Conservation (phyloP, 805 yeast genomes). For the Sungouiozyma ichnusensis region DNA sequence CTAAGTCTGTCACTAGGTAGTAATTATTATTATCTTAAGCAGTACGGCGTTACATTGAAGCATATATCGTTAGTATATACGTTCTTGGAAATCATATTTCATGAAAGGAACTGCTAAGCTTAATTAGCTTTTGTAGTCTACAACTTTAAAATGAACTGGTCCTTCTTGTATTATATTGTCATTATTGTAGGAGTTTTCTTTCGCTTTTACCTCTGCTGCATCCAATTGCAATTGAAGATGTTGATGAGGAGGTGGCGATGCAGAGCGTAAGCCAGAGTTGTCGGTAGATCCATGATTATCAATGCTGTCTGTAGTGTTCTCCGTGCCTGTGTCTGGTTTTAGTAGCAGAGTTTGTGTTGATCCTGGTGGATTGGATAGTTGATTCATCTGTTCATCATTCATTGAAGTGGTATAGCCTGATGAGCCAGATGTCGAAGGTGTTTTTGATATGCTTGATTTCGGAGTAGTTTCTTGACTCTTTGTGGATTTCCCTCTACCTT, state of each 20-base stretch:
- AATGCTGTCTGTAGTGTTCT: no score
- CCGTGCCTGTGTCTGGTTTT: not conserved
- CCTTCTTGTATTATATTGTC: conserved; percentile 2
- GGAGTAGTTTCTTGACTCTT: not conserved
- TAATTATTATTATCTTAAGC: no score
- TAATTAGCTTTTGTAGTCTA: not conserved
- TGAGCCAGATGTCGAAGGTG: not conserved
- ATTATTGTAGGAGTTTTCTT: not conserved
- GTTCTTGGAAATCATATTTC: no score
- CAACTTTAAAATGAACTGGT: conserved; percentile 4
- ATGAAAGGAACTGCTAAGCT: no score
- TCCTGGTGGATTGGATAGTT: not conserved
- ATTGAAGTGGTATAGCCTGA: not conserved
- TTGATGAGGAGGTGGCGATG: not conserved
- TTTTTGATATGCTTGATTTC: not conserved
- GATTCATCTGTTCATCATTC: not conserved
- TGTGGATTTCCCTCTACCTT: conserved; percentile 9
- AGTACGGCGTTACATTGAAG: no score
- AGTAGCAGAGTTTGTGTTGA: not conserved
- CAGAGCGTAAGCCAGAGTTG: no score
- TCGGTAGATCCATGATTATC: no score
- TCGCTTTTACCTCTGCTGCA: no score
- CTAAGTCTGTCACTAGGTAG: no score
- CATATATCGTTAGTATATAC: no score
- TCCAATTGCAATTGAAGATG: not conserved